These are phyloP conservation scores for Dipodascopsis uninucleata DNA, from an alignment of 805 yeast genomes.

Conservation along the genomic window DNA sequence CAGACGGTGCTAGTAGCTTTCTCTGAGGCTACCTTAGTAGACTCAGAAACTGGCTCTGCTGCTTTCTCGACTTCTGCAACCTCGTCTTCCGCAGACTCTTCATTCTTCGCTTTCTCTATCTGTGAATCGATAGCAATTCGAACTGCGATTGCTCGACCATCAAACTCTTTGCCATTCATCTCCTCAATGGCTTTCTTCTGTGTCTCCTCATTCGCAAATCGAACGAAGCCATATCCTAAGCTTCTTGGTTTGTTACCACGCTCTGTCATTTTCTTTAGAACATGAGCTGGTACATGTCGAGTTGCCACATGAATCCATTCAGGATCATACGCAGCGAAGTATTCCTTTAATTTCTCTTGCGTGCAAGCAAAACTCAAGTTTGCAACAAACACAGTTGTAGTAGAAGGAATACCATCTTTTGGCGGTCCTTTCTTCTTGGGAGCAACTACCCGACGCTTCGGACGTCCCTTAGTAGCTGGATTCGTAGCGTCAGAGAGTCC, in stretches of 20 bases:
- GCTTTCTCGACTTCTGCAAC: conserved; percentile 10
- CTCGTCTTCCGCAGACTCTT: conserved; percentile 9
- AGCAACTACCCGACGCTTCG: conserved; percentile 16
- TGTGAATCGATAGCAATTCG: conserved; percentile 67
- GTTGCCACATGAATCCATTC: conserved; percentile 59
- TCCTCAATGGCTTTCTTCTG: conserved; percentile 70
- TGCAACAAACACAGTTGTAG: conserved; percentile 58
- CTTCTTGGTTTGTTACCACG: conserved; percentile 48
- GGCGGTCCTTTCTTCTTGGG: conserved; percentile 33
- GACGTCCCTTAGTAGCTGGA: conserved; percentile 9
- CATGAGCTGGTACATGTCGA: conserved; percentile 44
- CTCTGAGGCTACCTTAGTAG: no score
- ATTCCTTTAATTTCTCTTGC: conserved; percentile 33
- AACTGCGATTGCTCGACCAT: conserved; percentile 63
- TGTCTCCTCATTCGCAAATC: conserved; percentile 54
- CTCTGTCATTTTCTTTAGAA: conserved; percentile 45
- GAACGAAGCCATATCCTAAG: conserved; percentile 61
- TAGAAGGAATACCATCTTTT: conserved; percentile 52
- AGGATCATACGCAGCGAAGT: conserved; percentile 44
- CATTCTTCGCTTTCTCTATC: conserved; percentile 30
- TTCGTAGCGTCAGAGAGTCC: conserved; percentile 5
- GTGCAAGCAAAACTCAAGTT: conserved; percentile 48
- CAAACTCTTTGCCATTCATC: conserved; percentile 57
- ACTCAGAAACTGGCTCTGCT: conserved; percentile 11
- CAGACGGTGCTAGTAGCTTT: no score